Evolutionary conservation across 2,329 filamentous ascomycete species (phyloP).

Genomic region (Knufia fluminis): DNA sequence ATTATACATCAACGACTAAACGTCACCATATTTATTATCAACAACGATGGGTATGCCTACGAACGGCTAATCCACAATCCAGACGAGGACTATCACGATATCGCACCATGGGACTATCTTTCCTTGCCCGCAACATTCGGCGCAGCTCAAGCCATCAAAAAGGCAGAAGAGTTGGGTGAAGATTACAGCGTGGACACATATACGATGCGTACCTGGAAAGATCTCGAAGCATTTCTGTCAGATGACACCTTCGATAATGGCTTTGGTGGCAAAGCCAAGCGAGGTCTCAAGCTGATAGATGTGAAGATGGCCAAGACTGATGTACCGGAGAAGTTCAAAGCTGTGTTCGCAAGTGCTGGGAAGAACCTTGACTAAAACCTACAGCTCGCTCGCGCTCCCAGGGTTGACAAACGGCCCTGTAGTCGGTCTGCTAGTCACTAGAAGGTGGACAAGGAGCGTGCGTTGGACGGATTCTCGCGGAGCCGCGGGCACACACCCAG

Average conservation of each 20-base stretch:
- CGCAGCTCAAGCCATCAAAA: conserved; percentile 27
- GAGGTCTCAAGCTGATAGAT: conserved; percentile 61
- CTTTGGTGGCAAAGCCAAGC: conserved; percentile 14
- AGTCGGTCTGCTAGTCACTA: too few relatives aligned
- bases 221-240: conserved; percentile 56
- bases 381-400: too few relatives aligned
- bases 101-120: conserved; percentile 64
- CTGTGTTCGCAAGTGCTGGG: too few relatives aligned
- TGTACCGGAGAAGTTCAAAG: conserved; percentile 43
- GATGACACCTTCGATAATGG: conserved; percentile 54
- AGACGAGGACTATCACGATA: conserved; percentile 72
- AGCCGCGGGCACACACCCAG: too few relatives aligned
- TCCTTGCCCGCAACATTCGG: conserved; percentile 61
- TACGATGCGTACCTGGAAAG: conserved; percentile 57
- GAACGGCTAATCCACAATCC: conserved; percentile 82
- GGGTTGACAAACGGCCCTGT: too few relatives aligned
- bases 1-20: conserved; percentile 68
- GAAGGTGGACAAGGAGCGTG: too few relatives aligned
- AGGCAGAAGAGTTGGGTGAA: conserved; percentile 39
- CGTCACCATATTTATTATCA: conserved; percentile 75
- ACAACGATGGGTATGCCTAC: conserved; percentile 83
- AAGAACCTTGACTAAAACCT: too few relatives aligned
- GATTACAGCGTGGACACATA: conserved; percentile 31
- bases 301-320: conserved; percentile 72
- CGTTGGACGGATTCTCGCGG: too few relatives aligned